phyloP scores from a whole-genome alignment of 257 asterid genomes.

The Haberlea rhodopensis region DNA sequence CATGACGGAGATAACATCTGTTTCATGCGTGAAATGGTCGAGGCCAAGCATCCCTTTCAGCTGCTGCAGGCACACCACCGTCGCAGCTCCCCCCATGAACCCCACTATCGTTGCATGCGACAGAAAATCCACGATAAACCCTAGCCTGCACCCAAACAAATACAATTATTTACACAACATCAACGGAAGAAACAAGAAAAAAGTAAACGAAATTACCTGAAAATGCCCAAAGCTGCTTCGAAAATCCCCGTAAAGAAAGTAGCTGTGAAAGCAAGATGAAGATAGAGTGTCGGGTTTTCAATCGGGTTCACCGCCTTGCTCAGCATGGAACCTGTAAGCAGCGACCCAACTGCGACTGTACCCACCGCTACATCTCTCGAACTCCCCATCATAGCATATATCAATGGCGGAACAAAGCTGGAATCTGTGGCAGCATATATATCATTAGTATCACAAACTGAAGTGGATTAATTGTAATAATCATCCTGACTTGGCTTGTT shows the following conservation, averaged over 20 bases:
- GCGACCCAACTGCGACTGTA: conserved; percentile 82
- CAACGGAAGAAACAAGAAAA: no score
- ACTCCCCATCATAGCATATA: conserved; percentile 88
- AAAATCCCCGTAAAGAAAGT: conserved; percentile 79
- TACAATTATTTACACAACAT: no score
- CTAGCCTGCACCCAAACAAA: conserved; percentile 60
- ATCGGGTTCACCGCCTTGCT: conserved; percentile 45
- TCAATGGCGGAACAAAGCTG: conserved; percentile 80
- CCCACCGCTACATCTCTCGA: conserved; percentile 90
- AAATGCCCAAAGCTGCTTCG: conserved; percentile 63
- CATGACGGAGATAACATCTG: conserved; percentile 72
- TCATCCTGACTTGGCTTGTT: no score
- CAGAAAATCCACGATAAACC: conserved; percentile 91
- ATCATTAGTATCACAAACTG: no score
- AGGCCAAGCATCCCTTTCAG: conserved; percentile 77
- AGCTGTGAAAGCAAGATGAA: conserved; percentile 82
- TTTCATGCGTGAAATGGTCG: conserved; percentile 69
- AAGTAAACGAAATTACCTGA: no score
- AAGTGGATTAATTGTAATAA: no score
- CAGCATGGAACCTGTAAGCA: conserved; percentile 70
- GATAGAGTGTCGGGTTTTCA: conserved; percentile 58
- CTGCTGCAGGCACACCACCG: conserved; percentile 86
- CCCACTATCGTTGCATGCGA: conserved; percentile 97
- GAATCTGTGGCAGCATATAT: conserved; percentile 45
- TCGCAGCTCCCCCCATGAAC: conserved; percentile 97